These are phyloP conservation scores for Rhododendron kiyosumense DNA, from an alignment of 148 eudicot genomes.

Conservation along the genomic window DNA sequence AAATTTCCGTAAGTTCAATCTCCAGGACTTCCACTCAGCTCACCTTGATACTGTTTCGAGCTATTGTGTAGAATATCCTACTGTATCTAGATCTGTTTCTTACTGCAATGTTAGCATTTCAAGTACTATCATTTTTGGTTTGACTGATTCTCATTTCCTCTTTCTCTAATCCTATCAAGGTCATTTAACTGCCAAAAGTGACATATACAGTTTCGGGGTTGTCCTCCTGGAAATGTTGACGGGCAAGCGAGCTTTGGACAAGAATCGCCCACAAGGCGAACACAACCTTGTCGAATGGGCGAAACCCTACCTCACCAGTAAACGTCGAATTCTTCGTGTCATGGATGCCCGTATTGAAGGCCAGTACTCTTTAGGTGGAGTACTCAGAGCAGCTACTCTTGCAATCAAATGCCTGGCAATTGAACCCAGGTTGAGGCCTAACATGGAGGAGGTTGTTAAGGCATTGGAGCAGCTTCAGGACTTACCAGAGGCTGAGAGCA, in stretches of 20 bases:
- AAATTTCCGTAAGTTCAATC: background rate
- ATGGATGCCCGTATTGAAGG: conserved; percentile 76
- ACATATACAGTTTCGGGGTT: conserved; percentile 85
- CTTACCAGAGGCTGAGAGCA: conserved; percentile 3
- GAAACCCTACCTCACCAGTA: conserved; percentile 56
- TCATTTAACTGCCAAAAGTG: conserved; percentile 71
- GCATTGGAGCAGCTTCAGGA: conserved; percentile 58
- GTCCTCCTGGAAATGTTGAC: conserved; percentile 83
- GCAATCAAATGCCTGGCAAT: conserved; percentile 62
- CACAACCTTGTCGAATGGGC: conserved; percentile 76
- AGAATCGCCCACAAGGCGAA: conserved; percentile 56
- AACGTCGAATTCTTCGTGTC: conserved; percentile 52
- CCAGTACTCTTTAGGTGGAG: conserved; percentile 50
- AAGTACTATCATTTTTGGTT: background rate
- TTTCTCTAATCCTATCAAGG: conserved; percentile 36
- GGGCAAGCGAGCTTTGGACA: conserved; percentile 73
- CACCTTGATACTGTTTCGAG: background rate
- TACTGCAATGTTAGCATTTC: background rate
- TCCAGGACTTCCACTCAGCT: background rate
- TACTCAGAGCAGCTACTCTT: conserved; percentile 43
- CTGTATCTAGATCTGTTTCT: background rate
- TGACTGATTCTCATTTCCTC: background rate
- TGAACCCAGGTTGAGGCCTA: conserved; percentile 65
- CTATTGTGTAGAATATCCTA: background rate
- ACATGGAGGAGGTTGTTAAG: conserved; percentile 57